Percentiles rank a stretch among this genome's conserved stretches.
phyloP scores from a whole-genome alignment of 2,329 filamentous ascomycete species.

The Fusarium decemcellulare region DNA sequence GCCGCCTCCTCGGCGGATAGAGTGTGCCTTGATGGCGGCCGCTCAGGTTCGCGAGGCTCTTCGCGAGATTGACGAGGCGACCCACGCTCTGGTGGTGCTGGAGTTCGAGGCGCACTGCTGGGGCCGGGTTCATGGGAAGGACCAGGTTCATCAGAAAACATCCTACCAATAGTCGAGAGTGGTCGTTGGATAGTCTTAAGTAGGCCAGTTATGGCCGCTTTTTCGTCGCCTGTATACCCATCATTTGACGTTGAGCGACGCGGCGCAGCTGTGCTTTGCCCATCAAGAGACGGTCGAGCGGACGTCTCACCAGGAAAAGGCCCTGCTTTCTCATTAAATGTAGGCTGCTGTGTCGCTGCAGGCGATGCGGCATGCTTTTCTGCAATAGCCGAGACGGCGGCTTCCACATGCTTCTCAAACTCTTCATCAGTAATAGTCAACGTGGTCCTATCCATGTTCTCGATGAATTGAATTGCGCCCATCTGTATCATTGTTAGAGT shows the following conservation, averaged over 20 bases:
- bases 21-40: slow-evolving; percentile 55
- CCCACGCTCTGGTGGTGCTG: slow-evolving; percentile 52
- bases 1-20: slow-evolving; percentile 88
- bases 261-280: slow-evolving; percentile 54
- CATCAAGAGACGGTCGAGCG: slow-evolving; percentile 60
- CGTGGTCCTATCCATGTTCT: slow-evolving; percentile 94
- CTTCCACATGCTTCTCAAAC: slow-evolving; percentile 96
- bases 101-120: slow-evolving; percentile 54
- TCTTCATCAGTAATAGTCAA: slow-evolving; percentile 95
- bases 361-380: slow-evolving; percentile 80
- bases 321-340: slow-evolving; percentile 62
- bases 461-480: slow-evolving; percentile 96
- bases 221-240: slow-evolving; percentile 74
- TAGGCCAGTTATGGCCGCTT: slow-evolving; percentile 85
- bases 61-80: slow-evolving; percentile 51
- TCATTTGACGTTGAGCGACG: slow-evolving; percentile 70
- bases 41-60: slow-evolving; percentile 50
- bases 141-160: slow-evolving; percentile 82
- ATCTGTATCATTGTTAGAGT: slow-evolving; percentile 63
- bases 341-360: slow-evolving; percentile 53
- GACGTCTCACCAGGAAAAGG: slow-evolving; percentile 48
- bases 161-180: slow-evolving; percentile 91
- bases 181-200: slow-evolving; percentile 93
- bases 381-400: slow-evolving; percentile 93
- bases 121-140: slow-evolving; percentile 51